Conservation (phyloP, 2,329 filamentous ascomycete genomes). For the Cryphonectria radicalis region DNA sequence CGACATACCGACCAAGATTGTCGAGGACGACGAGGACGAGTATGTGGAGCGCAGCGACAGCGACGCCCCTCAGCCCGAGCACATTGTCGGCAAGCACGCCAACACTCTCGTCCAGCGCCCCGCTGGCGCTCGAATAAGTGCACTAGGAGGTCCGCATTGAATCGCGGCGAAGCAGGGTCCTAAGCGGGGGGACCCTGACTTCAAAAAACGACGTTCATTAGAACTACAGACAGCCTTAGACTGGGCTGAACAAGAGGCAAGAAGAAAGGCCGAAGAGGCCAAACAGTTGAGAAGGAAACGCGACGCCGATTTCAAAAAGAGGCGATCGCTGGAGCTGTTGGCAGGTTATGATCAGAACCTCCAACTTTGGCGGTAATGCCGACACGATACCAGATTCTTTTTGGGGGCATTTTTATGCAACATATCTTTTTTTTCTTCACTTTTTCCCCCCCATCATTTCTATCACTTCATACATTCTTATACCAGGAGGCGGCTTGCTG, state of each 20-base stretch:
- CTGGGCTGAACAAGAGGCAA: constrained; percentile 26
- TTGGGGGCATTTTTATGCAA: constrained; percentile 1
- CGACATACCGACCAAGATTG: constrained; percentile 89
- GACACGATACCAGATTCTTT: constrained; percentile 14
- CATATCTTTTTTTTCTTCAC: neutral
- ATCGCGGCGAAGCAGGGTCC: constrained; percentile 27
- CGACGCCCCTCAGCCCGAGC: constrained; percentile 53
- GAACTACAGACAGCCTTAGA: constrained; percentile 26
- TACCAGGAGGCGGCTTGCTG: constrained; percentile 23
- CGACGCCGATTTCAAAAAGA: constrained; percentile 28
- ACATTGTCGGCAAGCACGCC: constrained; percentile 60
- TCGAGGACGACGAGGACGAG: constrained; percentile 80
- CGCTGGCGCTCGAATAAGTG: constrained; percentile 67
- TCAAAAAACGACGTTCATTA: constrained; percentile 29
- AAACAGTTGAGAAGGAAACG: constrained; percentile 23
- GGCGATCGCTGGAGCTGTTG: constrained; percentile 27
- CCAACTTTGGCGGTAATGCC: constrained; percentile 26
- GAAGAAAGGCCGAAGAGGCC: constrained; percentile 18
- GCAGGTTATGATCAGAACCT: constrained; percentile 29
- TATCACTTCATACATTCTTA: constrained; percentile 9
- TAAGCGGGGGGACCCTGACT: constrained; percentile 29
- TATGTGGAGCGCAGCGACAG: constrained; percentile 54
- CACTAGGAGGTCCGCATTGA: constrained; percentile 59
- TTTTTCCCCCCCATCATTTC: neutral
- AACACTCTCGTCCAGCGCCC: constrained; percentile 63